These are phyloP conservation scores for Trifolium fragiferum DNA, from an alignment of 306 rosid genomes.

Conservation along the genomic window DNA sequence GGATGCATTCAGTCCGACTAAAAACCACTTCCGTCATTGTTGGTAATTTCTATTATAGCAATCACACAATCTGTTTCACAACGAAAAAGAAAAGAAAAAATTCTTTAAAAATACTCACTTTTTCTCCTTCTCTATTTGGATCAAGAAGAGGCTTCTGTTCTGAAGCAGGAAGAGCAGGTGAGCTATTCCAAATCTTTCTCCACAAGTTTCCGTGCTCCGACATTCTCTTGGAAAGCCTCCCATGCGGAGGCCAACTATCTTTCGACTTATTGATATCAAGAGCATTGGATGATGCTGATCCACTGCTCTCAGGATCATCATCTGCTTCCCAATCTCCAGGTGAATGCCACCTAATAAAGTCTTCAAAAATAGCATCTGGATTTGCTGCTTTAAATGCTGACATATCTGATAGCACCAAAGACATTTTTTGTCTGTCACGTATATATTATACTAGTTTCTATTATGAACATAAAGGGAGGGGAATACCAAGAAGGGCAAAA, in stretches of 20 bases:
- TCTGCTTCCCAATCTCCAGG: constrained; percentile 94
- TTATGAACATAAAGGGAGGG: constrained; percentile 17
- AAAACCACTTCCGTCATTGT: background rate
- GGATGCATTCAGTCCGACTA: constrained; percentile 27
- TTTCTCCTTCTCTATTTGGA: constrained; percentile 97
- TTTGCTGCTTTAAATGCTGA: constrained; percentile 97
- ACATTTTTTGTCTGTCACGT: constrained; percentile 42
- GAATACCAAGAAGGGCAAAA: background rate
- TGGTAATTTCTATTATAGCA: constrained; percentile 19
- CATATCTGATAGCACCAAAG: constrained; percentile 72
- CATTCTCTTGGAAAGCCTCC: constrained; percentile 92
- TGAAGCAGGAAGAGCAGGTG: constrained; percentile 73
- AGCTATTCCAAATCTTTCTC: constrained; percentile 84
- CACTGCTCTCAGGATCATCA: constrained; percentile 47
- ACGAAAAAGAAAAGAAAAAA: constrained; percentile 6
- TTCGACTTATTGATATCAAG: constrained; percentile 45
- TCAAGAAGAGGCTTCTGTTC: constrained; percentile 95
- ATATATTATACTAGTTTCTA: constrained; percentile 36
- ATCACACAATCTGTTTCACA: constrained; percentile 21
- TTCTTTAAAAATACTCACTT: constrained; percentile 51
- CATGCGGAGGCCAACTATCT: constrained; percentile 80
- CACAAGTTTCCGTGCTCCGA: constrained; percentile 91
- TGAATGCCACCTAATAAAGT: constrained; percentile 99
- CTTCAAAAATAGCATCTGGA: constrained; percentile 92
- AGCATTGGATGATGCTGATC: constrained; percentile 54